A percentile compares a stretch with the other conserved stretches of the same genome.
Evolutionary conservation across 768 basidiomycete genomes (phyloP).

Genomic region (Xerocomus potaroensis): DNA sequence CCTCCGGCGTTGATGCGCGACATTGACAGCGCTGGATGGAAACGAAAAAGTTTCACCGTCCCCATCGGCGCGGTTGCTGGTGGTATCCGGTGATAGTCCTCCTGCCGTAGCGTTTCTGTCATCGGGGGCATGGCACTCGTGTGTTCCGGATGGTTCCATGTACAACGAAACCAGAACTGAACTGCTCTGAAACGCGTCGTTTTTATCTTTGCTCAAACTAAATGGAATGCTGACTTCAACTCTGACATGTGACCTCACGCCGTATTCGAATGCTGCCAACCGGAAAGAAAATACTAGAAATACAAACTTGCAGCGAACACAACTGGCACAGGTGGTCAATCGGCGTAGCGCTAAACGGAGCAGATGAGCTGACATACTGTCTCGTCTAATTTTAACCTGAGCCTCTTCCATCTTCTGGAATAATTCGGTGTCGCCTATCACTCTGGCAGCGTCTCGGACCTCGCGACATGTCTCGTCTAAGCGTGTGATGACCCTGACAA

Average conservation of each 20-base stretch:
- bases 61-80: conserved; percentile 8
- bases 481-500: conserved; percentile 93
- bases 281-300: conserved; percentile 55
- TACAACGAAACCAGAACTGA: conserved; percentile 1
- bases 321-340: conserved; percentile 41
- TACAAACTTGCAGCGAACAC: conserved; percentile 87
- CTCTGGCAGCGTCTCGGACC: conserved; percentile 93
- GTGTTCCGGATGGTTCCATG: conserved; percentile 12
- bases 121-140: conserved; percentile 1
- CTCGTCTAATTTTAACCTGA: conserved; percentile 90
- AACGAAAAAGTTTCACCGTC: not conserved
- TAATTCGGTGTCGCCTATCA: conserved; percentile 92
- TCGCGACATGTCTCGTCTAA: conserved; percentile 97
- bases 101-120: not conserved
- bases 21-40: conserved; percentile 3
- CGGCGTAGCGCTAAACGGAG: not conserved
- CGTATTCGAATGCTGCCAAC: not conserved
- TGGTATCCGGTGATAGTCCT: conserved; percentile 7
- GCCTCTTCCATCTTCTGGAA: conserved; percentile 99
- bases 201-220: conserved; percentile 13
- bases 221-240: conserved; percentile 20
- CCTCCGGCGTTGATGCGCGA: conserved; percentile 34
- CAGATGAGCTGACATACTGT: conserved; percentile 60
- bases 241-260: conserved; percentile 10
- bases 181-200: not conserved